Conservation (phyloP, 331 rosid species). For the Quercus phellos region DNA sequence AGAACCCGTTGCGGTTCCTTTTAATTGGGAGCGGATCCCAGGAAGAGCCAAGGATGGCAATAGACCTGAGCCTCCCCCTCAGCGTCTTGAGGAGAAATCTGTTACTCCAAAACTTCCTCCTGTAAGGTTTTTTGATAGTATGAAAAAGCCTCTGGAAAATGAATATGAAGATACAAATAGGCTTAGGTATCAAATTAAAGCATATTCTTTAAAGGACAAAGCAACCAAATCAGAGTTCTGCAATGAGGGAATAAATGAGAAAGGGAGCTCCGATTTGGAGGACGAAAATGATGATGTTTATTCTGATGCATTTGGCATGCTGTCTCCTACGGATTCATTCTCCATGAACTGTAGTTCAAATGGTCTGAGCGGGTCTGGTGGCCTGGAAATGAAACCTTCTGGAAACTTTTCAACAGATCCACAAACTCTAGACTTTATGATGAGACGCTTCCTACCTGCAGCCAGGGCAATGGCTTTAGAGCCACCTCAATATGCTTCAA, state of each 20-base stretch:
- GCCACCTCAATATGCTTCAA: conserved; percentile 57
- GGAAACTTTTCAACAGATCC: conserved; percentile 58
- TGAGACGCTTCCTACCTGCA: conserved; percentile 92
- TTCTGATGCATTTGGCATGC: conserved; percentile 69
- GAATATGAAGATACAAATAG: conserved; percentile 27
- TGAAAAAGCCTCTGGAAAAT: conserved; percentile 26
- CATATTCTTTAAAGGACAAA: conserved; percentile 29
- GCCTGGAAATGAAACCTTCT: conserved; percentile 32
- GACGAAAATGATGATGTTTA: conserved; percentile 39
- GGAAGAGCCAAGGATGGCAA: conserved; percentile 60
- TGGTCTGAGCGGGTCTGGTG: conserved; percentile 63
- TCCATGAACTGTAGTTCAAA: conserved; percentile 70
- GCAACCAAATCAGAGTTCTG: conserved; percentile 21
- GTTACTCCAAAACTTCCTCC: conserved; percentile 57
- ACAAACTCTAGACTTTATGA: conserved; percentile 80
- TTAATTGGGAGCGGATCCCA: conserved; percentile 83
- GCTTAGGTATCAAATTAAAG: conserved; percentile 15
- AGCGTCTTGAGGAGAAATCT: conserved; percentile 25
- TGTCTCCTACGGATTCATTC: conserved; percentile 55
- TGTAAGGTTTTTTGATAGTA: conserved; percentile 33
- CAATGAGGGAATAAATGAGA: conserved; percentile 29
- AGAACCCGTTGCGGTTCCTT: conserved; percentile 83
- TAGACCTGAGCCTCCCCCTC: conserved; percentile 33
- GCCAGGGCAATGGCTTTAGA: conserved; percentile 94
- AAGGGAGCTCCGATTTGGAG: conserved; percentile 27